Evolutionary conservation across 495 filamentous ascomycete genomes (phyloP).

Genomic region (Penicillium lagena): DNA sequence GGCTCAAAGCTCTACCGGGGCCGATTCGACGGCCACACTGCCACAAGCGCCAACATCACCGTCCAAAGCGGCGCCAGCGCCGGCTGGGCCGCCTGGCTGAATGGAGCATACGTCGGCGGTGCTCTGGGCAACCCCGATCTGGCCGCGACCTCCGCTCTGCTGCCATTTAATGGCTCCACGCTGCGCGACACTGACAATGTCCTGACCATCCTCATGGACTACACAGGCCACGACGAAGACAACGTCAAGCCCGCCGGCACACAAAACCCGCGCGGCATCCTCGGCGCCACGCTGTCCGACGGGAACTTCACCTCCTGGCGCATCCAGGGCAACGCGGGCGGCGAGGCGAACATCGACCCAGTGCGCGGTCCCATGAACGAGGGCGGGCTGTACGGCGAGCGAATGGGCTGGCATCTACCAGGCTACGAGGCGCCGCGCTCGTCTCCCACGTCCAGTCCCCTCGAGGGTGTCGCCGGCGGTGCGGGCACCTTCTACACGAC

Average conservation of each 20-base stretch:
- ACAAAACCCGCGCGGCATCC: constrained; percentile 64
- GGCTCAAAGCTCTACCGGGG: constrained; percentile 64
- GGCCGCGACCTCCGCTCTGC: constrained; percentile 11
- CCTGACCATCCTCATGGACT: constrained; percentile 61
- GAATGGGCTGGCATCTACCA: constrained; percentile 62
- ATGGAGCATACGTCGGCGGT: constrained; percentile 47
- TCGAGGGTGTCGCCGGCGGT: constrained; percentile 43
- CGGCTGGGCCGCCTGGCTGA: constrained; percentile 49
- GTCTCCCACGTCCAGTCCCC: constrained; percentile 32
- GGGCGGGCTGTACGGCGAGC: constrained; percentile 59
- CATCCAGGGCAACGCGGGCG: constrained; percentile 67
- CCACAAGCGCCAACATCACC: constrained; percentile 50
- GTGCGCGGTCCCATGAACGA: constrained; percentile 67
- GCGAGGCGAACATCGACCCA: constrained; percentile 58
- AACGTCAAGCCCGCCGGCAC: constrained; percentile 49
- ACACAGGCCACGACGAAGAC: constrained; percentile 63
- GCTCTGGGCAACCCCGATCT: constrained; percentile 44
- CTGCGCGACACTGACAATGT: constrained; percentile 46
- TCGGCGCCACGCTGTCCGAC: constrained; percentile 46
- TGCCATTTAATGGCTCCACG: constrained; percentile 28
- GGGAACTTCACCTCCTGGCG: constrained; percentile 56
- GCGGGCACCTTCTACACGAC: constrained; percentile 56
- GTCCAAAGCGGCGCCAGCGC: constrained; percentile 58
- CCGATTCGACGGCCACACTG: constrained; percentile 47
- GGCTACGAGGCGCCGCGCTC: constrained; percentile 37